These are phyloP conservation scores for Aspergillus sp. DNA, from an alignment of 2,329 filamentous ascomycete species.

Conservation along the genomic window DNA sequence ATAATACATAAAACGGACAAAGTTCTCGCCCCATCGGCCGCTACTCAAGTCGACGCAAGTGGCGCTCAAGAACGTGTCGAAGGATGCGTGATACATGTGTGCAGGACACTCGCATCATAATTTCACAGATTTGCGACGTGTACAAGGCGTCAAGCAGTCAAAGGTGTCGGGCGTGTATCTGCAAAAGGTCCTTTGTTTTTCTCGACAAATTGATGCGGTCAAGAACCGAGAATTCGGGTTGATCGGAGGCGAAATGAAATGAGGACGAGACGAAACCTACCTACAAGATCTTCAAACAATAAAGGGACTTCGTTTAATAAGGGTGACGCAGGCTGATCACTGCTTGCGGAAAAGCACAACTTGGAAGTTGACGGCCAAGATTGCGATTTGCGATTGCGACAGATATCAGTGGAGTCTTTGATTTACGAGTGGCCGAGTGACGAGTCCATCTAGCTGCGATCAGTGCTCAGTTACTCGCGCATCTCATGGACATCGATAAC, in stretches of 20 bases:
- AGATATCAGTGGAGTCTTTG: slow-evolving; percentile 8
- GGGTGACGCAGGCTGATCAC: background rate
- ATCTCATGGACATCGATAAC: background rate
- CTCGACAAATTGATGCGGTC: background rate
- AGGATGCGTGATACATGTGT: background rate
- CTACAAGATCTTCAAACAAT: slow-evolving; percentile 8
- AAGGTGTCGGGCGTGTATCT: background rate
- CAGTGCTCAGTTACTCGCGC: background rate
- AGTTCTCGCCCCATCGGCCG: slow-evolving; percentile 4
- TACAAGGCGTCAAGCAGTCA: background rate
- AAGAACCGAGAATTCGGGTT: background rate
- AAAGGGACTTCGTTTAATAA: background rate
- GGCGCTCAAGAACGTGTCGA: slow-evolving; percentile 4
- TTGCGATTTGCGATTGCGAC: slow-evolving; percentile 14
- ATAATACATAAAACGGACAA: background rate
- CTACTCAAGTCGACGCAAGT: background rate
- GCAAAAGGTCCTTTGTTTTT: background rate
- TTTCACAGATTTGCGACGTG: background rate
- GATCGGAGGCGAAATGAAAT: background rate
- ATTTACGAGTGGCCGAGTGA: background rate
- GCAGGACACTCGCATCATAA: background rate
- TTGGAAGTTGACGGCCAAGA: background rate
- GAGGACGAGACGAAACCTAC: background rate
- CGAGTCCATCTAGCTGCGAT: background rate
- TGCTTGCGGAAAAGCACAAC: background rate